Percentiles rank a stretch among this genome's conserved stretches.
Conservation (phyloP, 2,329 filamentous ascomycete species). For the Colletotrichum sp. region DNA sequence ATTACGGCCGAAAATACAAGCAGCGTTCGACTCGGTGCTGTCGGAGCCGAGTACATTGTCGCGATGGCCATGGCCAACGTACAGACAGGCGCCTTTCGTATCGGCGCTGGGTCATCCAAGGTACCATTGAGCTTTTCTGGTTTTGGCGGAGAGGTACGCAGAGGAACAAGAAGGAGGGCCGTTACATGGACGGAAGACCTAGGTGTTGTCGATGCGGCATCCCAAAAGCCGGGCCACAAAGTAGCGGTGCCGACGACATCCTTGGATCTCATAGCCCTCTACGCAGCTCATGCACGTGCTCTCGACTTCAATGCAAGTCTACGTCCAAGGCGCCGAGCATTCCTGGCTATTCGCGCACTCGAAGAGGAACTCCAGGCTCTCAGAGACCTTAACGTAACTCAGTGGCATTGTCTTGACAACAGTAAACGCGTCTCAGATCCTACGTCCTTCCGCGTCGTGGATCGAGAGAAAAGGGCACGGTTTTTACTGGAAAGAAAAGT, state of each 20-base stretch:
- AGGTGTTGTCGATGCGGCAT: fast-evolving
- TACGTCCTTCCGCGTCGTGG: neutral
- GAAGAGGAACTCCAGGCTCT: neutral
- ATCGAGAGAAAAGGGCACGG: neutral
- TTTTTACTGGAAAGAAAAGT: neutral
- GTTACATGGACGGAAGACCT: neutral
- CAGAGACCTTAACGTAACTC: neutral
- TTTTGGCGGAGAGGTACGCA: neutral
- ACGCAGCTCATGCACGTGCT: neutral
- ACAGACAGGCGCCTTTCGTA: neutral
- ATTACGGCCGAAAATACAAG: neutral
- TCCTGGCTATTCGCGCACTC: neutral
- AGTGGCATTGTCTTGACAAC: neutral
- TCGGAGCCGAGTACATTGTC: neutral
- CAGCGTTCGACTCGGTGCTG: neutral
- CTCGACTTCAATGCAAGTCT: neutral
- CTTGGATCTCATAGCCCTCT: neutral
- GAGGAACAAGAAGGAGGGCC: neutral
- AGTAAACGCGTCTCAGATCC: neutral
- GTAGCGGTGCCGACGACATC: neutral
- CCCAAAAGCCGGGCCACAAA: neutral
- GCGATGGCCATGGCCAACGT: neutral
- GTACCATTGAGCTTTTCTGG: neutral
- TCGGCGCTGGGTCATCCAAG: neutral
- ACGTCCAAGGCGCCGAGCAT: neutral